Evolutionary conservation across 352 stramenopile genomes (phyloP).

Genomic region (Nothophytophthora sp.): DNA sequence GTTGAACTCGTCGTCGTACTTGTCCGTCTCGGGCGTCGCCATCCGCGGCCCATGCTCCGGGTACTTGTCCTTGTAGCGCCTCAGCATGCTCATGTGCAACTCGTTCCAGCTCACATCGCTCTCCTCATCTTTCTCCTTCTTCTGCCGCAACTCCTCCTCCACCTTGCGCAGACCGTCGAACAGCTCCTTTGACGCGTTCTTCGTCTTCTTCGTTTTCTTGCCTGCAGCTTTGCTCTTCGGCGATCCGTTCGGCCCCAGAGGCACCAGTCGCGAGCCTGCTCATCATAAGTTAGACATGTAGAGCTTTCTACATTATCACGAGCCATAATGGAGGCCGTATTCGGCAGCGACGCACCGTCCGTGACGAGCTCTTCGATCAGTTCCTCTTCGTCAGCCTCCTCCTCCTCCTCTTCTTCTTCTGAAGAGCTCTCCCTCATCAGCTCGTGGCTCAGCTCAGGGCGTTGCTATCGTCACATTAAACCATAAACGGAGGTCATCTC

Average conservation of each 20-base stretch:
- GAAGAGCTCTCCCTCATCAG: constrained; percentile 53
- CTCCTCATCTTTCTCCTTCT: constrained; percentile 52
- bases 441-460: constrained; percentile 48
- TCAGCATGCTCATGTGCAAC: constrained; percentile 68
- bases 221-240: constrained; percentile 2
- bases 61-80: constrained; percentile 81
- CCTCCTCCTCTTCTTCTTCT: constrained; percentile 38
- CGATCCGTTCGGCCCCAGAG: constrained; percentile 14
- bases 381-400: constrained; percentile 42
- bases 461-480: constrained; percentile 20
- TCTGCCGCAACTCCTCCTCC: constrained; percentile 65
- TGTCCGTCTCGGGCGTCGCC: constrained; percentile 46
- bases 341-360: constrained; percentile 37
- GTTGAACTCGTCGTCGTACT: constrained; percentile 87
- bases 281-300: neutral
- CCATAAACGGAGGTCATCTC: no score
- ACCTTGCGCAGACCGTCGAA: constrained; percentile 80
- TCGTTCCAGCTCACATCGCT: constrained; percentile 81
- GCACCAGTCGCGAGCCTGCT: constrained; percentile 46
- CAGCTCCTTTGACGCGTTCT: constrained; percentile 48
- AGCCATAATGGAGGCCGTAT: no score
- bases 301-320: neutral
- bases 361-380: constrained; percentile 78
- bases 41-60: constrained; percentile 58
- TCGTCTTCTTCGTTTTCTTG: constrained; percentile 32